These are phyloP conservation scores for Penicillium turbatum DNA, from an alignment of 495 filamentous ascomycete genomes.

Conservation along the genomic window DNA sequence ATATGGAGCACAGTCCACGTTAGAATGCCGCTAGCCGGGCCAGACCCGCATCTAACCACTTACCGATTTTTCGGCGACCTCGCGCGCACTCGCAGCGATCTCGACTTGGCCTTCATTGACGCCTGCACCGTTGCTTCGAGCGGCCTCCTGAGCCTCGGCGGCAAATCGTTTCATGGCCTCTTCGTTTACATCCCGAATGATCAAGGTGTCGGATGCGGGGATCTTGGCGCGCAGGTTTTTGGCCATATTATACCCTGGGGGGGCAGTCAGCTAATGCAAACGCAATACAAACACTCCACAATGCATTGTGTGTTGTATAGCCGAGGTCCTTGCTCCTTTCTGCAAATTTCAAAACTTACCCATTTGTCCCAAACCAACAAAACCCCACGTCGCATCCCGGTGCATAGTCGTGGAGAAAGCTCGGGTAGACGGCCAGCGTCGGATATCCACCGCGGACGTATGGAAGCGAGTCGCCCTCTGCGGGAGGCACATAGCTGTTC, in stretches of 20 bases:
- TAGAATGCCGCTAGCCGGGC: background rate
- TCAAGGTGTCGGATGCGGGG: constrained; percentile 60
- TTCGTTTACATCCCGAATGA: constrained; percentile 71
- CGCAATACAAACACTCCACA: background rate
- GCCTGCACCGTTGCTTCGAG: constrained; percentile 21
- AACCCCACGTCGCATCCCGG: constrained; percentile 67
- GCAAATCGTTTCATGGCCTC: constrained; percentile 56
- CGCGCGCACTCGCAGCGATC: constrained; percentile 52
- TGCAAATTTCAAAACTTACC: constrained; percentile 47
- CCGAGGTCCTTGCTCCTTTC: background rate
- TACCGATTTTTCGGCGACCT: constrained; percentile 71
- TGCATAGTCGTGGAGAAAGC: constrained; percentile 53
- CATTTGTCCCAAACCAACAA: constrained; percentile 86
- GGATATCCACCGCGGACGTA: constrained; percentile 8
- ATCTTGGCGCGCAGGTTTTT: constrained; percentile 77
- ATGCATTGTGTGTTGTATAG: background rate
- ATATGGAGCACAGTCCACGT: background rate
- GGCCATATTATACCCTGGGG: constrained; percentile 77
- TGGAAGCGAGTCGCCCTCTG: constrained; percentile 19
- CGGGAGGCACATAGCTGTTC: constrained; percentile 12
- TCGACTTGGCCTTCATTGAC: constrained; percentile 48
- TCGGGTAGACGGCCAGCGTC: constrained; percentile 28
- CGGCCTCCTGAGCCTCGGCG: constrained; percentile 50
- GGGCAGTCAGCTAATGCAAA: constrained; percentile 6
- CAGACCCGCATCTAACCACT: constrained; percentile 27